Base-by-base conservation (phyloP, 2,329 filamentous ascomycete genomes). In the Myriosclerotinia duriaeana region DNA sequence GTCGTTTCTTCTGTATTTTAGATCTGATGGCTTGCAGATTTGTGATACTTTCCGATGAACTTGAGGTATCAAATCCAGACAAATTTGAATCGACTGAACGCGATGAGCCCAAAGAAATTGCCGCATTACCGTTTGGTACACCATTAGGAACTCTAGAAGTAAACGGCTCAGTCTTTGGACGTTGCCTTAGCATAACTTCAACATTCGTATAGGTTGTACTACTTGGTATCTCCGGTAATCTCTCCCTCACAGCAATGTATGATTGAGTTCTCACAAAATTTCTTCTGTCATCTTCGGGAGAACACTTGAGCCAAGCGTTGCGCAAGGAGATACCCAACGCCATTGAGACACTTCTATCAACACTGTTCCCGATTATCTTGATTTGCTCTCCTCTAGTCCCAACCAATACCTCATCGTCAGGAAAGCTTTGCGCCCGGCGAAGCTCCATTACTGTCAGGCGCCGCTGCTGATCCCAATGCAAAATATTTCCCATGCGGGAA, bases 341-440 rank as follows among this genome's bases (percentile, higher is more conserved):
- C 22, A 92, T 76, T 0, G 90, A 85, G 1, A 91, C 84, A 34
- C 86, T 84, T 11, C 90, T 80, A 3, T 90, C 85, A 0, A 96
- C 91, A 38, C 88, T 91, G 75, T 96, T 96, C 0, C 92, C 92
- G 0, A 93, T 80, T 26, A 91, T 85, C 65, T 82, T 84, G 78
- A 85, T 87, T 73, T 91, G 88, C 1, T 87, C 78, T 0, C 48
- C 12, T 0, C 82, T 75, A 0, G 64, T 72, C 0, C 91, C 91
- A 0, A 93, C 76, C 0, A 96, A 75, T 0, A 93, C 83, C 66
- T 94, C 91, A 7, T 87, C 70, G 65, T 94, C 89, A 0, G 81
- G 85, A 52, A 90, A 87, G 0, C 89, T 89, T 75, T 95, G 91
- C 0, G 87, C 88, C 1, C 89, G 80, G 1, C 89, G 79, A 0